Base-by-base conservation (phyloP, 345 rosid species). In the Populus nigra region DNA sequence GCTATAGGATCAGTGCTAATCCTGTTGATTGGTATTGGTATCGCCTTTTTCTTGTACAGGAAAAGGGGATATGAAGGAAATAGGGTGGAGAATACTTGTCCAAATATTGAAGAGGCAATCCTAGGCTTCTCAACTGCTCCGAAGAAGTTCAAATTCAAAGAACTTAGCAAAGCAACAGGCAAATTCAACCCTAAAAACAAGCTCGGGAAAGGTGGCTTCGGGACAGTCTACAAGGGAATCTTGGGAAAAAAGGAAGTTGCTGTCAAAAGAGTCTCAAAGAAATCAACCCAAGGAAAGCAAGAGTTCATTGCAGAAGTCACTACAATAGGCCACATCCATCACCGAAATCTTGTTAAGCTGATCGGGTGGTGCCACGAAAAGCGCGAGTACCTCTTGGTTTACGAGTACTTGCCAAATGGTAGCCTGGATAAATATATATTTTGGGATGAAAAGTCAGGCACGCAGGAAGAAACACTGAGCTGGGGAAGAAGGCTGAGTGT, bases 361-460 rank as follows among this genome's bases (percentile, higher is more conserved):
- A 84, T 91, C 35, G 97, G 97, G 17, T 92, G 97, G 97, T 92
- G 92, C 81, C 87, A 94, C 17, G 88, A 92, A 78, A 84, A 72
- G 16, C 72, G 66, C 0, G 89, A 91, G 71, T 83, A 77, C 78
- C 93, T 94, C 35, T 84, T 94, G 0, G 90, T 91, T 13, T 94
- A 92, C 68, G 97, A 94, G 80, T 91, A 75, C 80, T 80, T 94
- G 89, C 90, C 90, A 0, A 87, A 91, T 2, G 91, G 94, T 38
- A 89, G 94, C 84, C 86, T 94, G 3, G 98, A 94, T 50, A 87
- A 77, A 41, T 87, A 74, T 68, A 81, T 94, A 55, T 90, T 83
- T 81, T 4, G 38, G 5, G 79, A 66, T 41, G 25, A 67, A 2
- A 66, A 78, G 31, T 15, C 61, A 63, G 41, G 53, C 47, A 43